Evolutionary conservation across 768 basidiomycete species (phyloP), one percentile per base, ranked within the genome.

Genomic region (Kwoniella bestiolae): DNA sequence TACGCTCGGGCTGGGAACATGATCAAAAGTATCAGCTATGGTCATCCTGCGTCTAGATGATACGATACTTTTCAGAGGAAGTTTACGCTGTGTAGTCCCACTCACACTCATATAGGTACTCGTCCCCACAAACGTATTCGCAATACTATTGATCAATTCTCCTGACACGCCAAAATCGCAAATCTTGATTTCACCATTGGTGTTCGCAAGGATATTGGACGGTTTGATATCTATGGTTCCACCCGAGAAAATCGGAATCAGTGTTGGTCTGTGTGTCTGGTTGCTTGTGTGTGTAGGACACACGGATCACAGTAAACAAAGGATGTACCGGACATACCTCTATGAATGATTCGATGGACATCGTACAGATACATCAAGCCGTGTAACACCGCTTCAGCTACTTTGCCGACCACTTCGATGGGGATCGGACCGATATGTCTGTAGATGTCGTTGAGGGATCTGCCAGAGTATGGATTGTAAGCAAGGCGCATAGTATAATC

Each of bases 151-250:
- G 83, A 98, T 95, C 74, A 99, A 86, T 81, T 99, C 96, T 34
- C 96, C 96, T 1, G 94, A 97, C 6, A 99, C 96, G 41, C 96
- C 96, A 80, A 98, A 99, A 82, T 99, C 96, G 77, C 95, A 97
- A 60, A 99, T 94, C 84, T 99, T 99, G 86, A 98, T 94, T 73
- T 96, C 89, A 31, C 96, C 96, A 52, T 85, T 84, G 6, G 95
- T 96, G 78, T 97, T 98, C 83, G 86, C 92, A 49, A 98, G 85
- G 69, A 99, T 96, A 77, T 99, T 99, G 12, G 94, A 96, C 29
- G 96, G 96, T 82, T 99, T 99, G 86, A 99, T 97, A 79, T 98
- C 96, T 98, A 75, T 14, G 2, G 28, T n/a, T n/a, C n/a, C n/a
- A n/a, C 1, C n/a, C n/a, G 18, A 26, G 23, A n/a, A 26, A 55